Evolutionary conservation across 768 basidiomycete genomes (phyloP).

Genomic region (Tephrocybe rancida): DNA sequence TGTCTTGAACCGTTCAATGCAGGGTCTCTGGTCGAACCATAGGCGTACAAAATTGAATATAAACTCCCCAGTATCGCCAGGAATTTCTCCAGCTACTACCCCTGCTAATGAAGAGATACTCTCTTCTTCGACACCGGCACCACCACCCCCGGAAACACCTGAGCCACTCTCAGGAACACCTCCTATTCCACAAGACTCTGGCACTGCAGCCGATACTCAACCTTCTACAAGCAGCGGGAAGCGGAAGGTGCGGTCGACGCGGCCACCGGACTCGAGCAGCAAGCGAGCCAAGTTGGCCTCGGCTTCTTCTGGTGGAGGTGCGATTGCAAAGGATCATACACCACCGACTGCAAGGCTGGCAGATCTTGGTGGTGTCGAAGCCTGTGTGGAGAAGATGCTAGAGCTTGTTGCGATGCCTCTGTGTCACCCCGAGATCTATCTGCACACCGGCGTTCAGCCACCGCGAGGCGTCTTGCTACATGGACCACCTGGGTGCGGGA

Average conservation of each 20-base stretch:
- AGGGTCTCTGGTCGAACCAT: slow-evolving; percentile 75
- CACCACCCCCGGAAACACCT: slow-evolving; percentile 21
- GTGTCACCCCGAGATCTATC: slow-evolving; percentile 93
- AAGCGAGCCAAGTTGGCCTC: slow-evolving; percentile 56
- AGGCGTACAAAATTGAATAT: slow-evolving; percentile 68
- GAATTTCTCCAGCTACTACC: slow-evolving; percentile 24
- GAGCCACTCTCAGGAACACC: slow-evolving; percentile 15
- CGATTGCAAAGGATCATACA: slow-evolving; percentile 61
- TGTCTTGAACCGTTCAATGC: slow-evolving; percentile 77
- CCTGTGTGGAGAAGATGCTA: slow-evolving; percentile 88
- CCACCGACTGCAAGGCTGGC: slow-evolving; percentile 79
- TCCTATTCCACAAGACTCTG: slow-evolving; percentile 9
- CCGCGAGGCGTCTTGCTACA: slow-evolving; percentile 92
- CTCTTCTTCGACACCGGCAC: slow-evolving; percentile 7
- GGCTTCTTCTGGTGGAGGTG: slow-evolving; percentile 22
- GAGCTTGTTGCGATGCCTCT: slow-evolving; percentile 97
- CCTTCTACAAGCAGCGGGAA: slow-evolving; percentile 42
- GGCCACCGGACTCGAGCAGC: slow-evolving; percentile 51
- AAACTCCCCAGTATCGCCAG: slow-evolving; percentile 44
- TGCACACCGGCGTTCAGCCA: slow-evolving; percentile 90
- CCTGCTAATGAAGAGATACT: slow-evolving; percentile 25
- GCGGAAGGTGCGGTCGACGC: slow-evolving; percentile 62
- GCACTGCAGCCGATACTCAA: slow-evolving; percentile 10
- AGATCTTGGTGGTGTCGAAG: slow-evolving; percentile 86
- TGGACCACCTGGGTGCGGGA: slow-evolving; percentile 97